phyloP scores from a whole-genome alignment of 2,329 filamentous ascomycete species.

The Calonectria hongkongensis region DNA sequence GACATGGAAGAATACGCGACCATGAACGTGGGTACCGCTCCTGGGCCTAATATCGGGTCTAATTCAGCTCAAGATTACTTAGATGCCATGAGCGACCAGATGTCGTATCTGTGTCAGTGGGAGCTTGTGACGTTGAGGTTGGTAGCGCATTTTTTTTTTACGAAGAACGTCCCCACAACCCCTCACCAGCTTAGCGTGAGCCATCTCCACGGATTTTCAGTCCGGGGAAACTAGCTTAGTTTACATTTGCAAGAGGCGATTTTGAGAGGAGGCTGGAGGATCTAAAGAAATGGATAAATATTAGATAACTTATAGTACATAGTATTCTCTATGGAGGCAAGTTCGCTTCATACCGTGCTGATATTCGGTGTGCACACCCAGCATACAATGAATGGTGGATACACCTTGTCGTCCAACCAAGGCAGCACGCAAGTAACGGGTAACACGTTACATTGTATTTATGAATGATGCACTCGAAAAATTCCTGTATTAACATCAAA shows the following conservation, averaged over 20 bases:
- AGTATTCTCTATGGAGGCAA: background rate
- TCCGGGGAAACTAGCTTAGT: background rate
- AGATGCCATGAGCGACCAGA: background rate
- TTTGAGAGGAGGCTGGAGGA: background rate
- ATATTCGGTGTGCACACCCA: background rate
- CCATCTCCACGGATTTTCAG: slow-evolving; percentile 2
- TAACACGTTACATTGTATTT: background rate
- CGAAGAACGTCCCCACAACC: slow-evolving; percentile 4
- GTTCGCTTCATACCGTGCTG: background rate
- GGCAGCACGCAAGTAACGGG: background rate
- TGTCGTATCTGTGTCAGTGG: background rate
- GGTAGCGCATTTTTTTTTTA: slow-evolving; percentile 13
- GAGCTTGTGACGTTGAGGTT: slow-evolving; percentile 1
- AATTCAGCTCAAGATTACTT: background rate
- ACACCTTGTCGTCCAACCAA: background rate
- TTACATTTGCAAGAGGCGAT: background rate
- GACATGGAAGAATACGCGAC: background rate
- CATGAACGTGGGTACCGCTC: background rate
- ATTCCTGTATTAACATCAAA: background rate
- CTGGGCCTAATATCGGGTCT: background rate
- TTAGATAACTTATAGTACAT: too few relatives aligned
- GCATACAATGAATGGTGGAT: background rate
- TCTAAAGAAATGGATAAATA: too few relatives aligned
- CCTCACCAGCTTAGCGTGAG: slow-evolving; percentile 16
- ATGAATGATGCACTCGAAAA: background rate